A percentile compares a stretch with the other conserved stretches of the same genome.
Evolutionary conservation across 1,284 basidiomycete species (phyloP).

Genomic region (Singerocomus inundabilis): DNA sequence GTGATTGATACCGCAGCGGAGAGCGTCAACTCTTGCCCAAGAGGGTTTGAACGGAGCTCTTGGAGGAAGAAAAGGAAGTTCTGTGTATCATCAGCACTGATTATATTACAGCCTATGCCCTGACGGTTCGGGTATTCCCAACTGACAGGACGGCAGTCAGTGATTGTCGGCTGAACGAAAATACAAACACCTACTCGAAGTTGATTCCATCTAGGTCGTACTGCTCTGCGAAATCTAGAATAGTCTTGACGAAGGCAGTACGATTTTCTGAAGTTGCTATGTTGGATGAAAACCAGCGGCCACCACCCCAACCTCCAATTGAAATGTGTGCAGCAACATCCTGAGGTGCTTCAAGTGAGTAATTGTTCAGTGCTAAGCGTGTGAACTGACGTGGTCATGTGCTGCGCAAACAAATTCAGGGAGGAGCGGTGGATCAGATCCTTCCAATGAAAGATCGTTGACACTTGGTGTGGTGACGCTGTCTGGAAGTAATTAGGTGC

Average conservation of each 20-base stretch:
- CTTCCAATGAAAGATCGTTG: constrained; percentile 40
- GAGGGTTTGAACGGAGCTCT: constrained; percentile 44
- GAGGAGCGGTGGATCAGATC: constrained; percentile 40
- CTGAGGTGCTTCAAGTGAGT: constrained; percentile 30
- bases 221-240: constrained; percentile 53
- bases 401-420: constrained; percentile 53
- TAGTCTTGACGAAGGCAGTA: constrained; percentile 65
- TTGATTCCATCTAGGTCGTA: constrained; percentile 41
- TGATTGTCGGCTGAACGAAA: not conserved
- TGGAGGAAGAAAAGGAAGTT: constrained; percentile 47
- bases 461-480: constrained; percentile 46
- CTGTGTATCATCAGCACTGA: constrained; percentile 39
- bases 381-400: constrained; percentile 40
- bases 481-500: not conserved
- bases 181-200: constrained; percentile 21
- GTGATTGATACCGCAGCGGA: constrained; percentile 56
- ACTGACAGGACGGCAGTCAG: constrained; percentile 15
- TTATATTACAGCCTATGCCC: constrained; percentile 33
- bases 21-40: constrained; percentile 46
- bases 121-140: constrained; percentile 54
- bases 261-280: constrained; percentile 59
- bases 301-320: constrained; percentile 83
- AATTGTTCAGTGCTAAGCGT: not conserved
- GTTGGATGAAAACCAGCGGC: constrained; percentile 66
- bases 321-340: constrained; percentile 68